phyloP scores from a whole-genome alignment of 176 grass and related monocot genomes.

The Panicum miliaceum region DNA sequence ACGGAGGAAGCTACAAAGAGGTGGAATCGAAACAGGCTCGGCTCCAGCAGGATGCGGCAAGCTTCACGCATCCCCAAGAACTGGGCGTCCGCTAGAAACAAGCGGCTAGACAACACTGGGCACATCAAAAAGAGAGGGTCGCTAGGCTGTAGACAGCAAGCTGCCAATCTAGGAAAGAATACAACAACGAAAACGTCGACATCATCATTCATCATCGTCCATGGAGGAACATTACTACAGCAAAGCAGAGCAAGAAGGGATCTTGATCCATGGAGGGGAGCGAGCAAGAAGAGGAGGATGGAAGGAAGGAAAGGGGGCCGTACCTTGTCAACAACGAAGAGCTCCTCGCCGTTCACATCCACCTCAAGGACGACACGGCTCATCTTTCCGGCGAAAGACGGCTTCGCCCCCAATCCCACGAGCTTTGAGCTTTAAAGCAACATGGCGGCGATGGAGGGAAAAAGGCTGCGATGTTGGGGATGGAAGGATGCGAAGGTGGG shows the following conservation, averaged over 20 bases:
- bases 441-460: constrained; percentile 26
- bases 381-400: constrained; percentile 51
- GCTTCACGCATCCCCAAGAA: constrained; percentile 6
- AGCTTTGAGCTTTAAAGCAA: constrained; percentile 45
- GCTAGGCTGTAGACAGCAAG: constrained; percentile 26
- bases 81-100: constrained; percentile 19
- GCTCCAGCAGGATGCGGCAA: constrained; percentile 44
- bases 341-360: constrained; percentile 81
- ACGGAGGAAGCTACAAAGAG: constrained; percentile 35
- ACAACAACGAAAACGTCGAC: constrained; percentile 4
- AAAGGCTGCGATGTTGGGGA: constrained; percentile 58
- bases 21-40: constrained; percentile 25
- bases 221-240: neutral
- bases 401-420: neutral
- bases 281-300: neutral
- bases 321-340: constrained; percentile 88
- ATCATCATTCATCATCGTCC: too few relatives aligned
- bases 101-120: constrained; percentile 14
- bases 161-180: constrained; percentile 33
- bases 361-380: constrained; percentile 74
- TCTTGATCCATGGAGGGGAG: constrained; percentile 19
- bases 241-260: neutral
- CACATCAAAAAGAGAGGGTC: neutral
- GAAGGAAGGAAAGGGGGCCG: neutral
- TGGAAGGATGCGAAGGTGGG: constrained; percentile 48